Evolutionary conservation across 2,329 filamentous ascomycete species (phyloP), one percentile per base, ranked within the genome.

Genomic region (Aspergillus alliaceus): DNA sequence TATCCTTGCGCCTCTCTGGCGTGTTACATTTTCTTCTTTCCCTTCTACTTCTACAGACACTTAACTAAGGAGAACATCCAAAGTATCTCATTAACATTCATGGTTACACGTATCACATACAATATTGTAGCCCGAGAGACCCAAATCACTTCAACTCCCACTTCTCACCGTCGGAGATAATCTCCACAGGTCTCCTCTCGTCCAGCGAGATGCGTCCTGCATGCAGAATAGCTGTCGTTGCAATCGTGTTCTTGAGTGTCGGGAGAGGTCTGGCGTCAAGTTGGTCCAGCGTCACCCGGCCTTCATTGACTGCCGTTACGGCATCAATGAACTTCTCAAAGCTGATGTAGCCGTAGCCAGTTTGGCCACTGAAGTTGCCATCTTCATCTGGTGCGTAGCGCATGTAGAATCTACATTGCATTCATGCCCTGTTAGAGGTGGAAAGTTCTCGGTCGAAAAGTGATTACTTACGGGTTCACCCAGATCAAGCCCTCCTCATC

Each of bases 301-400:
- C 89, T 29, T 89, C 85, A 69, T 95, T 96, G 53, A 97, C 80
- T 6, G 86, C 84, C 44, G 86, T 86, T 71, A 91, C 91, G 12
- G 89, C 92, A 72, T 97, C 91, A 50, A 97, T 87, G 75, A 97
- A 97, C 78, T 97, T 97, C 79, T 97, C 93, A 69, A 97, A 93
- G 20, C 90, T 95, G 57, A 96, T 85, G 76, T 97, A 97, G 32
- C 93, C 93, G 73, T 97, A 97, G 24, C 93, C 93, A 6, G 86
- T 89, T 79, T 96, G 93, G 34, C 93, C 93, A 54, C 86, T 87
- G 74, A 97, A 97, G 77, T 97, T 96, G 54, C 93, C 93, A 74
- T 96, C 90, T 79, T 96, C 93, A 69, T 96, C 92, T 20, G 93
- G 92, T 12, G 92, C 90, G 69, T 96, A 96, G 68, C 89, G 88